phyloP scores from a whole-genome alignment of 2,329 filamentous ascomycete genomes.

The Beauveria australis region DNA sequence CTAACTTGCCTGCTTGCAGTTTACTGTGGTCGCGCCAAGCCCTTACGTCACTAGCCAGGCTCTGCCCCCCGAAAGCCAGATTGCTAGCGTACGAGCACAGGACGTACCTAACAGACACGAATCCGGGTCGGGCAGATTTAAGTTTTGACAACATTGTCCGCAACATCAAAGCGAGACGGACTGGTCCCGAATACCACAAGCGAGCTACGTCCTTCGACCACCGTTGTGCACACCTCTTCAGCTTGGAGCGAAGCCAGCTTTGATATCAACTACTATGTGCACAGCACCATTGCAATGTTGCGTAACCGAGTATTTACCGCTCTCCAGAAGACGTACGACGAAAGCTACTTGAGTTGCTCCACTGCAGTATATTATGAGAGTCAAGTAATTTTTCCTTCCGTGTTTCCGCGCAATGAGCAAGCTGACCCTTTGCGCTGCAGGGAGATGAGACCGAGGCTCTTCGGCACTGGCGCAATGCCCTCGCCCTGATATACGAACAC shows the following conservation, averaged over 20 bases:
- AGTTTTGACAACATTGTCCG: conserved; percentile 7
- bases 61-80: background rate
- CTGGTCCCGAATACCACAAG: background rate
- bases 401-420: background rate
- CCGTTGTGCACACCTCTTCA: background rate
- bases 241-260: conserved; percentile 3
- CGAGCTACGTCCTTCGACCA: background rate
- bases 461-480: conserved; percentile 79
- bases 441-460: conserved; percentile 87
- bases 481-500: conserved; percentile 83
- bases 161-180: background rate
- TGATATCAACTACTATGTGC: conserved; percentile 20
- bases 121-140: conserved; percentile 10
- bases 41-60: conserved; percentile 12
- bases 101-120: conserved; percentile 12
- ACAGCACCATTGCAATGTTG: conserved; percentile 37
- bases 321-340: conserved; percentile 96
- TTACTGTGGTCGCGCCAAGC: background rate
- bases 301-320: conserved; percentile 53
- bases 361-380: conserved; percentile 95
- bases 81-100: conserved; percentile 10
- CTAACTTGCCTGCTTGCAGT: background rate
- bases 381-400: conserved; percentile 50
- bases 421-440: conserved; percentile 34
- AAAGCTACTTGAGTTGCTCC: conserved; percentile 89